Base-by-base conservation (phyloP, 1,284 basidiomycete species). In the Vanrija sp. region DNA sequence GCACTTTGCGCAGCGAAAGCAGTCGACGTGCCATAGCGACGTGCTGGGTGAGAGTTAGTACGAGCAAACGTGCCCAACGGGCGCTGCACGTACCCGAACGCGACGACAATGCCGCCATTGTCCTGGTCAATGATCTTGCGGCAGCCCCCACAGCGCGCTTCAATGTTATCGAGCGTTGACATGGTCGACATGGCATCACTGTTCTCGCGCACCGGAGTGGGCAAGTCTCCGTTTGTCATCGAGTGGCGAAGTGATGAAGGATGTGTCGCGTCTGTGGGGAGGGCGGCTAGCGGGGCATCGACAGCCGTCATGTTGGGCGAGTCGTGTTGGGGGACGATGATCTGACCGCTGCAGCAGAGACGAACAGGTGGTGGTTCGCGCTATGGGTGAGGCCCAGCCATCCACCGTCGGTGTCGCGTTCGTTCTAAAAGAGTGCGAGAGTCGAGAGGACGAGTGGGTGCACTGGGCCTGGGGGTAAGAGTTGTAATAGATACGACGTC, bases 41-140 rank as follows among this genome's bases (percentile, higher is more conserved):
- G 68, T 60, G 20, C 76, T 77, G 59, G 41, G 10, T 9, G 19
- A 43, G 41, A 37, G 51, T 61, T 48, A 60, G 53, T 41, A 8
- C 41, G 42, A 23, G 25, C 6, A 22, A n/a, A 18, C 25, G 25
- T 39, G 16, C 8, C 8, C 19, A 6, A 39, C 3, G n/a, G 37
- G 37, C n/a, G 37, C n/a, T 6, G 37, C 38, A 77, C 83, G 66
- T 65, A 92, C 88, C 90, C 90, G 72, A 94, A 94, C 41, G 90
- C 88, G 62, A 94, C 90, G 43, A 94, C 90, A 16, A 92, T 80
- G 36, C 89, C 90, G 49, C 88, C 90, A 59, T 83, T 82, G 64
- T 91, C 88, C 61, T 85, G 87, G 49, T 92, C 87, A 38, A 90
- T 89, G 1, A 87, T 84, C 51, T 80, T 78, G 67, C 85, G 86